phyloP scores from a whole-genome alignment of 805 yeast species.

The Myxozyma sirexii region DNA sequence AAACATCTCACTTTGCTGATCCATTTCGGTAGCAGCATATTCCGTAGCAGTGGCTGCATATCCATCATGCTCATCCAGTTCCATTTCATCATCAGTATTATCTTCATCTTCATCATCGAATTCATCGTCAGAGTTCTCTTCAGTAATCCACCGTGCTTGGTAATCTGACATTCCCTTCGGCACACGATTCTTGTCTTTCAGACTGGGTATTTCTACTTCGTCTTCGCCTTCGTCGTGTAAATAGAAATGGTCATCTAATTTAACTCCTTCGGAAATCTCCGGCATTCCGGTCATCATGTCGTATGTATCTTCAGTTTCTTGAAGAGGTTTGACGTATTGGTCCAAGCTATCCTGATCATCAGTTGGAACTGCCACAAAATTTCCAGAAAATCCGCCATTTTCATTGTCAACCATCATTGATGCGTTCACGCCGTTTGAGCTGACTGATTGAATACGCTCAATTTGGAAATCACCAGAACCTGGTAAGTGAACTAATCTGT shows the following conservation, averaged over 20 bases:
- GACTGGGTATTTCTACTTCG: conserved; percentile 35
- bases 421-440: conserved; percentile 42
- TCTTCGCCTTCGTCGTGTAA: conserved; percentile 45
- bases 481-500: conserved; percentile 81
- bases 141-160: conserved; percentile 71
- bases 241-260: conserved; percentile 61
- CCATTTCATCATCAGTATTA: conserved; percentile 15
- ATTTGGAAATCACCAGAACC: conserved; percentile 88
- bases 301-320: conserved; percentile 29
- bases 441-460: conserved; percentile 56
- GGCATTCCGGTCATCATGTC: conserved; percentile 42
- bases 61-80: conserved; percentile 16
- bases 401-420: conserved; percentile 38
- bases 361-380: conserved; percentile 37
- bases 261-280: conserved; percentile 47
- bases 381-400: conserved; percentile 1
- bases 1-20: conserved; percentile 56
- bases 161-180: conserved; percentile 78
- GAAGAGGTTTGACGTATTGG: conserved; percentile 33
- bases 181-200: conserved; percentile 46
- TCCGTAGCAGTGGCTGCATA: conserved; percentile 34
- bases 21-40: conserved; percentile 53
- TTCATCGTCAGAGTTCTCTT: conserved; percentile 48
- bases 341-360: conserved; percentile 40
- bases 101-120: conserved; percentile 27